A percentile compares a stretch with the other conserved stretches of the same genome.
These are phyloP conservation scores for Dioscorea cayenensis DNA, from an alignment of 116 monocot species.

Conservation along the genomic window DNA sequence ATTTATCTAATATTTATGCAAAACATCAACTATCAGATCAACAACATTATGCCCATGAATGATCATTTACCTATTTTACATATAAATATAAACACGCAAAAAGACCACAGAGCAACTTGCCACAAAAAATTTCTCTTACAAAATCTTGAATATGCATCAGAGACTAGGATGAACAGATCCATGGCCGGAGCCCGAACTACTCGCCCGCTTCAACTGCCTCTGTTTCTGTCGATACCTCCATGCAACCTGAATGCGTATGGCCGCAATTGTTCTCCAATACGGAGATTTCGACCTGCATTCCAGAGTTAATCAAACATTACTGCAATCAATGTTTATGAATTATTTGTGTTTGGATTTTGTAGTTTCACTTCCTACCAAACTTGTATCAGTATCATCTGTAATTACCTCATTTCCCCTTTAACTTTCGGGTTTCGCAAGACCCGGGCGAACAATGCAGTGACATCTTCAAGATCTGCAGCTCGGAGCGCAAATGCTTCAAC, in stretches of 20 bases:
- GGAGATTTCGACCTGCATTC: constrained; percentile 58
- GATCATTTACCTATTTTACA: no score
- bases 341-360: no score
- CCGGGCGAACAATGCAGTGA: constrained; percentile 46
- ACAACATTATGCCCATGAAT: no score
- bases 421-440: constrained; percentile 70
- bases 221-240: constrained; percentile 56
- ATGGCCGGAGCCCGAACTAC: background rate
- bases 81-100: no score
- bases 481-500: constrained; percentile 76
- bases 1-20: no score
- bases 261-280: constrained; percentile 66
- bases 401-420: constrained; percentile 73
- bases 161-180: background rate
- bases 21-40: no score
- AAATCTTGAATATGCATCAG: background rate
- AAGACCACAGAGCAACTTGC: no score
- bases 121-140: background rate
- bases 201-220: constrained; percentile 33
- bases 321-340: no score
- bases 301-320: no score
- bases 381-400: no score
- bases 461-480: constrained; percentile 72
- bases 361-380: no score
- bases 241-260: constrained; percentile 57